Base-by-base conservation (phyloP, 371 early-diverging fungal species). In the Mortierella polycephala region DNA sequence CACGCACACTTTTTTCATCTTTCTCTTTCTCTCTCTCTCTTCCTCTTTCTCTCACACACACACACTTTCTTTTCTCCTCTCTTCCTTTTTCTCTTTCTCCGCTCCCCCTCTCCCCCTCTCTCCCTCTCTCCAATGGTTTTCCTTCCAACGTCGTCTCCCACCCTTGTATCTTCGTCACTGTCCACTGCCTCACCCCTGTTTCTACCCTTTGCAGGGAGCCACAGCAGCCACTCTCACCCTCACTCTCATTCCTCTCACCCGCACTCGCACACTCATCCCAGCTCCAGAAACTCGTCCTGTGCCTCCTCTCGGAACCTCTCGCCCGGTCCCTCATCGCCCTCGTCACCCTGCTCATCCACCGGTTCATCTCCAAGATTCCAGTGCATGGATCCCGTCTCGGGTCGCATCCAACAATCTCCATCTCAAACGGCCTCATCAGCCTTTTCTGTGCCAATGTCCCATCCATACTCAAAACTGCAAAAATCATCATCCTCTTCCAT, bases 311-410 rank as follows among this genome's bases (percentile, higher is more conserved):
- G 50, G 8, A 70, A 70, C 53, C 42, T 50, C 58, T 73, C 67
- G 5, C 67, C 67, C 2, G 67, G 54, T 9, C 65, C 64, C 30
- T 74, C 64, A 20, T 49, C 64, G 3, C 65, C 68, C 10, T 57
- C 67, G 5, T 65, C 74, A 4, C 62, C 68, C 16, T 65, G 66
- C 2, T 66, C 69, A 14, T 75, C 70, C 39, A 64, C 60, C 20
- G 39, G 47, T 4, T 68, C 68, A n/a, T 74, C 74, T 13, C 68
- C 75, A n/a, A 59, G 69, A 39, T 64, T 68, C 60, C 60, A 64
- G 61, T 61, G 65, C 53, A 64, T 64, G 64, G 75, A 74, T 44
- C 73, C 73, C 39, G 54, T 46, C 57, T 55, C 72, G 39, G 67
- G 62, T 56, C 66, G 67, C 46, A 18, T 46, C 37, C 40, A 50